Conservation (phyloP, 2,329 filamentous ascomycete genomes). For the Hyphodiscus sp. region DNA sequence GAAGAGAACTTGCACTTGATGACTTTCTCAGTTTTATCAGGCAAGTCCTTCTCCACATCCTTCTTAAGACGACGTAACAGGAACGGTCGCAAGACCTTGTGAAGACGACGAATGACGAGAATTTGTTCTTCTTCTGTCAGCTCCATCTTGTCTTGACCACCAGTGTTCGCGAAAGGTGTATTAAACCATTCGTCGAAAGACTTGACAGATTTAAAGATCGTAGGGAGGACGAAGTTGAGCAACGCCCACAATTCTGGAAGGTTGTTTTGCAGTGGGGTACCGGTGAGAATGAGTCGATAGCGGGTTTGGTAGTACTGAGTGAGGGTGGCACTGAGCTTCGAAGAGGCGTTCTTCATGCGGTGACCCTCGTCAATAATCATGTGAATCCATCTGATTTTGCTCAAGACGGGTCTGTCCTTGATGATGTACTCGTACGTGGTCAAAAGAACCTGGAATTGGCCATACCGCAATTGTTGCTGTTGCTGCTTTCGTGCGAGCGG, state of each 20-base stretch:
- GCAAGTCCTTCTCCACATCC: conserved; percentile 97
- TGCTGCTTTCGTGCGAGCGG: conserved; percentile 82
- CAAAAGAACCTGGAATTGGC: conserved; percentile 90
- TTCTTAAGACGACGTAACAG: conserved; percentile 97
- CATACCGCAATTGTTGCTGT: conserved; percentile 89
- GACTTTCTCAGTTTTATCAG: conserved; percentile 98
- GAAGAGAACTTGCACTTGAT: conserved; percentile 99
- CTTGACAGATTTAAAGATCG: conserved; percentile 98
- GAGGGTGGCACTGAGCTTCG: conserved; percentile 91
- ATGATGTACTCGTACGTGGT: conserved; percentile 99
- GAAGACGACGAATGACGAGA: conserved; percentile 93
- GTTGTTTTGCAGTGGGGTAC: conserved; percentile 96
- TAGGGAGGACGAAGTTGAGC: conserved; percentile 96
- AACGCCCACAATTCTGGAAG: conserved; percentile 93
- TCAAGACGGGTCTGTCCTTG: conserved; percentile 90
- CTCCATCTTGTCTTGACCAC: conserved; percentile 97
- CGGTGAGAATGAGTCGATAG: conserved; percentile 93
- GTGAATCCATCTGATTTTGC: conserved; percentile 99
- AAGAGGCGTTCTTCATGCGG: conserved; percentile 98
- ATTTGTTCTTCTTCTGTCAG: conserved; percentile 99
- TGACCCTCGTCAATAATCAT: conserved; percentile 99
- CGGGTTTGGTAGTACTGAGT: conserved; percentile 92
- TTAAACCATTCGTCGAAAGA: conserved; percentile 99
- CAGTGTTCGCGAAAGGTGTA: conserved; percentile 96
- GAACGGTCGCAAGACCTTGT: conserved; percentile 97